These are phyloP conservation scores for Schizonepeta tenuifolia DNA, from an alignment of 257 asterid species.

Conservation along the genomic window DNA sequence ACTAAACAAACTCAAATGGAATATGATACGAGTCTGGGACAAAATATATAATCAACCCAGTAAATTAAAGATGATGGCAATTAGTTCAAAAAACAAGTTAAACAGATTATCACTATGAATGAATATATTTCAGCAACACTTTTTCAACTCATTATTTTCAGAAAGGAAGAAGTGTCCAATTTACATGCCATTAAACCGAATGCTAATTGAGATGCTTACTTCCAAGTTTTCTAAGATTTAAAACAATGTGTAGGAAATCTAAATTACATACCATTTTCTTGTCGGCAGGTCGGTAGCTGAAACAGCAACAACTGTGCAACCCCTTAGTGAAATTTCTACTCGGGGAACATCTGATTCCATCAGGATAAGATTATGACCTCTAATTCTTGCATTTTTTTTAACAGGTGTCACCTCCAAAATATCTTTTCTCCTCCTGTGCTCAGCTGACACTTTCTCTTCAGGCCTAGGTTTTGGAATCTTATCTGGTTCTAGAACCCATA, in stretches of 20 bases:
- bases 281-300: constrained; percentile 74
- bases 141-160: constrained; percentile 6
- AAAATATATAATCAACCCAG: neutral
- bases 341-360: constrained; percentile 67
- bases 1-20: constrained; percentile 11
- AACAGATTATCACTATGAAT: constrained; percentile 11
- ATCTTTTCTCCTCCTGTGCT: constrained; percentile 68
- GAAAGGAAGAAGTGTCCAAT: constrained; percentile 3
- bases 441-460: constrained; percentile 53
- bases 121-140: constrained; percentile 15
- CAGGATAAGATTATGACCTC: constrained; percentile 58
- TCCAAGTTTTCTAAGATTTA: constrained; percentile 23
- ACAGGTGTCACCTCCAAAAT: constrained; percentile 75
- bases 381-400: constrained; percentile 63
- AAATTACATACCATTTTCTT: constrained; percentile 81
- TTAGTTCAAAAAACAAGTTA: neutral
- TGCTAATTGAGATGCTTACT: constrained; percentile 19
- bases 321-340: constrained; percentile 68
- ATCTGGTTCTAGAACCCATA: constrained; percentile 87
- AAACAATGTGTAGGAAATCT: constrained; percentile 29
- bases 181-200: constrained; percentile 5
- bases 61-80: neutral
- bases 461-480: constrained; percentile 53
- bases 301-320: constrained; percentile 78
- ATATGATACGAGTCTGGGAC: neutral